phyloP scores from a whole-genome alignment of 139 green algal genomes.

The Chlamydomonas sp. region DNA sequence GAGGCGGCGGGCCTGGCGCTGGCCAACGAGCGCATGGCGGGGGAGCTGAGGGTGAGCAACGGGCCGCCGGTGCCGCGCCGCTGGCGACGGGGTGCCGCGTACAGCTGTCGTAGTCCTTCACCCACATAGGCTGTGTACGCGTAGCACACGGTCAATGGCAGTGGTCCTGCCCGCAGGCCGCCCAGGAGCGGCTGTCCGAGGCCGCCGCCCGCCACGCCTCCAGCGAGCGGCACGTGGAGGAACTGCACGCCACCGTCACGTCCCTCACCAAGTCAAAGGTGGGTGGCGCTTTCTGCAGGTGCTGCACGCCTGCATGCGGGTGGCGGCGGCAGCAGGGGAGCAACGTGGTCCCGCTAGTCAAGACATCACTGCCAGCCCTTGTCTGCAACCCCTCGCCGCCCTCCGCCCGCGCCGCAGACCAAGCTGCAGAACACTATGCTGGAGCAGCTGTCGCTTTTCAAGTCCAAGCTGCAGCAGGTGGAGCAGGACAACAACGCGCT shows the following conservation, averaged over 20 bases:
- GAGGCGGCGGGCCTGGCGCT: neutral
- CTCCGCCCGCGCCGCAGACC: neutral
- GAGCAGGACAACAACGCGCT: constrained; percentile 31
- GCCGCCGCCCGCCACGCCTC: constrained; percentile 2
- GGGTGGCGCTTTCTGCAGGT: too few species aligned
- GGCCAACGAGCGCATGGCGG: constrained; percentile 15
- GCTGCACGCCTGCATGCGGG: too few species aligned
- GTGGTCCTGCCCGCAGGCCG: neutral
- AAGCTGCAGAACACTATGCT: constrained; percentile 42
- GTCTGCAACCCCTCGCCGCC: neutral
- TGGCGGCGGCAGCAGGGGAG: neutral
- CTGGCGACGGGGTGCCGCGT: too few species aligned
- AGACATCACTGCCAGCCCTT: neutral
- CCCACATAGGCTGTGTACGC: too few species aligned
- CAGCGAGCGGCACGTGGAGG: constrained; percentile 30
- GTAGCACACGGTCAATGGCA: too few species aligned
- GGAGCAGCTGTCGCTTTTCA: constrained; percentile 38
- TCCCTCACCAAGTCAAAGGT: constrained; percentile 26
- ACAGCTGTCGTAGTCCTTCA: too few species aligned
- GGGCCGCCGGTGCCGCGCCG: too few species aligned
- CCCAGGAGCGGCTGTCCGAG: constrained; percentile 13
- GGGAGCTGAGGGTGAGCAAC: constrained; percentile 6
- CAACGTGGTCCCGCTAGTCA: neutral
- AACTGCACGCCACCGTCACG: constrained; percentile 24
- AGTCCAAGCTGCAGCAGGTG: constrained; percentile 33